These are phyloP conservation scores for Paecilomyces sp. DNA, from an alignment of 2,329 filamentous ascomycete species.

Conservation along the genomic window DNA sequence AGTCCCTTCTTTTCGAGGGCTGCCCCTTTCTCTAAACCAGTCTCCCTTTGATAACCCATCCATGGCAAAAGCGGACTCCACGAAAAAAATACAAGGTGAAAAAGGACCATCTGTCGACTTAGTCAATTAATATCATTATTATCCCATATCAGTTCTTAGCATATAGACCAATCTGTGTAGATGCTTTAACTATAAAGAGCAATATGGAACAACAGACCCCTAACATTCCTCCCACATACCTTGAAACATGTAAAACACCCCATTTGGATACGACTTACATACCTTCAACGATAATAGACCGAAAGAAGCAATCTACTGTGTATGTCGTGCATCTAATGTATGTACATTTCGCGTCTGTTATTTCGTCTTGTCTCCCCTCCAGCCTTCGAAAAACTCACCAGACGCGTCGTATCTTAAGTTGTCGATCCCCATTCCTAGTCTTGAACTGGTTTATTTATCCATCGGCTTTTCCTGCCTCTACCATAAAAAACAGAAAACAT, in stretches of 20 bases:
- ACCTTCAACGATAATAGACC: background rate
- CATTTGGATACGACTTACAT: background rate
- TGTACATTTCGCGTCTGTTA: background rate
- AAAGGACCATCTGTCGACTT: too few species aligned
- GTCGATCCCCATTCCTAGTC: background rate
- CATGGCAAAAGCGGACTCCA: too few species aligned
- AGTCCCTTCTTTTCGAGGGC: background rate
- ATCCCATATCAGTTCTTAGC: too few species aligned
- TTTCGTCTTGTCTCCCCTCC: background rate
- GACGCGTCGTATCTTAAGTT: background rate
- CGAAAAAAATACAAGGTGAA: too few species aligned
- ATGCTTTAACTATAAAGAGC: background rate
- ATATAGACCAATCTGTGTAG: too few species aligned
- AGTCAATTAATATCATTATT: too few species aligned
- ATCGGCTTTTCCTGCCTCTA: background rate
- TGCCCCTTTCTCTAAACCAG: background rate
- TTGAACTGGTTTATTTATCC: background rate
- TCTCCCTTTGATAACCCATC: background rate
- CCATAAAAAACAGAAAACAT: background rate
- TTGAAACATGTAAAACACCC: background rate
- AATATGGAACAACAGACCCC: background rate
- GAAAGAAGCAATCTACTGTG: background rate
- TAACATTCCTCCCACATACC: background rate
- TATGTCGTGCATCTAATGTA: too few species aligned
- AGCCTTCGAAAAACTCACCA: background rate